Base-by-base conservation (phyloP, 2,329 filamentous ascomycete genomes). In the Ceratocystis lukuohia region DNA sequence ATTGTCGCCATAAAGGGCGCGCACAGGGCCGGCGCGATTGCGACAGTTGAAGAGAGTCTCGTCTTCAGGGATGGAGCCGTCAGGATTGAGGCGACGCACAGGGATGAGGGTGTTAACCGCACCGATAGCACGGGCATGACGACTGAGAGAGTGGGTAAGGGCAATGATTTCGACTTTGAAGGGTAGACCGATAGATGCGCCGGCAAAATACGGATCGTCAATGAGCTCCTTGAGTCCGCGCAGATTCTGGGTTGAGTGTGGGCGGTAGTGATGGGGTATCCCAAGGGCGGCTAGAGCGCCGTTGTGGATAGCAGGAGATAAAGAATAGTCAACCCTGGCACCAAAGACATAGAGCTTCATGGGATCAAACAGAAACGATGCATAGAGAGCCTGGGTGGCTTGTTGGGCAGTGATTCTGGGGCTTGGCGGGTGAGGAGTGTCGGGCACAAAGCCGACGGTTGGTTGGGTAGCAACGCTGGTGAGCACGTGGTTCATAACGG, bases 301-400 rank as follows among this genome's bases (percentile, higher is more conserved):
- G 65, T 85, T 88, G 73, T 92, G 88, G 87, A 91, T 91, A 5
- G 86, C 85, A 0, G 88, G 88, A 0, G 88, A 91, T 66, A 91
- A 74, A 72, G 86, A 90, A 75, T 88, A 89, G 62, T 80, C 82
- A 8, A 88, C 84, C 66, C 86, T 86, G 65, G 83, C 85, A n/a
- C 88, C 88, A 63, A 91, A 83, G 44, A 91, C 86, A 70, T 88
- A 88, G 65, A 89, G 84, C 62, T 86, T 84, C 79, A 91, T 84
- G 0, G 85, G 80, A 50, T 90, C 85, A 64, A 85, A 82, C 1
- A 87, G 78, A 67, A 87, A 88, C 0, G 83, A 85, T 3, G 84
- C 79, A 71, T 85, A 89, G 0, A 91, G 78, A 0, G 86, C 84
- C 68, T 82, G 76, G 5, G 86, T 88, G 0, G 86, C 83, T 68